These are phyloP conservation scores for Fusarium annulatum DNA, from an alignment of 2,329 filamentous ascomycete species.

Conservation along the genomic window DNA sequence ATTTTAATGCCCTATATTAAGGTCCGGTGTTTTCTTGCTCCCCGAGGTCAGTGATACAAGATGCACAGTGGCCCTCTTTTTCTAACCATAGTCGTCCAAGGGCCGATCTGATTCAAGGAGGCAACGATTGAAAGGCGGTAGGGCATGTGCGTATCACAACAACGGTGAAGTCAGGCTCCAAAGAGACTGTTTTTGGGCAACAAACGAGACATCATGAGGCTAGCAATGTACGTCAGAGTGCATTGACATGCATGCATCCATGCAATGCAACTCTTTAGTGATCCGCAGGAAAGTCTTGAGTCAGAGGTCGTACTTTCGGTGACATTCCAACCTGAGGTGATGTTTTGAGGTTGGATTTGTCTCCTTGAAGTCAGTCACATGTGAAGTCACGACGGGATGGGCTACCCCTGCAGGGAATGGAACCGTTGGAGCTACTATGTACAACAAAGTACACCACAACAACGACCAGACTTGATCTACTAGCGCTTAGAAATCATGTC, in stretches of 20 bases:
- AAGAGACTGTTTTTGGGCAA: constrained; percentile 24
- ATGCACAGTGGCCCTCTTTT: constrained; percentile 5
- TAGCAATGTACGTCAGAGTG: constrained; percentile 11
- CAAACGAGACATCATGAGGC: background rate
- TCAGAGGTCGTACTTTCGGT: background rate
- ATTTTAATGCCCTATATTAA: too few relatives aligned
- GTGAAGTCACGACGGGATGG: constrained; percentile 32
- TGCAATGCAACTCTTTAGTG: background rate
- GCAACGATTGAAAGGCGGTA: background rate
- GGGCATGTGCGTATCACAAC: background rate
- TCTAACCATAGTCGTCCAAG: constrained; percentile 10
- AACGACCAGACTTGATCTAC: background rate
- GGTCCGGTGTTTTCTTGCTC: too few relatives aligned
- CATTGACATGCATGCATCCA: constrained; percentile 14
- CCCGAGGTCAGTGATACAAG: background rate
- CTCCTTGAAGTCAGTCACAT: constrained; percentile 33
- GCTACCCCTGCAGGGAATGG: background rate
- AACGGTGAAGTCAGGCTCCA: constrained; percentile 22
- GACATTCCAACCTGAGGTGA: background rate
- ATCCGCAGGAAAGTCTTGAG: background rate
- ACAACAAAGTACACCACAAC: background rate
- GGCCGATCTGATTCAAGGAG: constrained; percentile 5
- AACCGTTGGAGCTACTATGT: background rate
- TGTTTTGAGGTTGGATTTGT: background rate
- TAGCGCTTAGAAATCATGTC: background rate